phyloP scores from a whole-genome alignment of 805 yeast species.

The Wickerhamiella qilinensis region DNA sequence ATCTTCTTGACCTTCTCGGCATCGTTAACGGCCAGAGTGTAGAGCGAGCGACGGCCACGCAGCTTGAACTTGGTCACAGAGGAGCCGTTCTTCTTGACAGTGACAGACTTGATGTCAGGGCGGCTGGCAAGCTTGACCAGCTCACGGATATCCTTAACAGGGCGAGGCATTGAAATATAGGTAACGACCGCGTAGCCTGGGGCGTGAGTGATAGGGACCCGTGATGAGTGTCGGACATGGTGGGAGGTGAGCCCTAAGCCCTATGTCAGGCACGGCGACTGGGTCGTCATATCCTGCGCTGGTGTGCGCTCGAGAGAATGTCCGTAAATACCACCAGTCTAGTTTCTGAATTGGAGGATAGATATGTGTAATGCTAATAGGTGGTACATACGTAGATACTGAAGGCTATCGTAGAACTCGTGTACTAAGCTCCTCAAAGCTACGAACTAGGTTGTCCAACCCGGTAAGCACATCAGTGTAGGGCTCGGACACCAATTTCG shows the following conservation, averaged over 20 bases:
- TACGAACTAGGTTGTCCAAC: conserved; percentile 33
- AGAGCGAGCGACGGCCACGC: conserved; percentile 86
- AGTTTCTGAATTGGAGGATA: neutral
- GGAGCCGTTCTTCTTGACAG: conserved; percentile 86
- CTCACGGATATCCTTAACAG: conserved; percentile 93
- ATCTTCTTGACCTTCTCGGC: conserved; percentile 94
- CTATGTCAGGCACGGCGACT: no score
- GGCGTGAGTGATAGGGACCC: no score
- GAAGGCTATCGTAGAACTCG: no score
- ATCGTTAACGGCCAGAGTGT: conserved; percentile 92
- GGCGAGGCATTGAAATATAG: conserved; percentile 24
- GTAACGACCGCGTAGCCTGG: no score
- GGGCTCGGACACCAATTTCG: conserved; percentile 41
- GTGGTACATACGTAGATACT: no score
- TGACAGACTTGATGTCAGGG: conserved; percentile 84
- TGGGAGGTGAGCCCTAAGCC: no score
- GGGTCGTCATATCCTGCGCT: no score
- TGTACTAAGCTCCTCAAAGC: neutral
- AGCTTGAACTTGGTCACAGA: conserved; percentile 97
- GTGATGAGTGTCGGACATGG: no score
- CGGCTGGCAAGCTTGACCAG: conserved; percentile 77
- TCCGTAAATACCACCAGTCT: neutral
- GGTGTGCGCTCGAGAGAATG: no score
- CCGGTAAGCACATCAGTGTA: conserved; percentile 64
- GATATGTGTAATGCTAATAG: no score